phyloP scores from a whole-genome alignment of 495 filamentous ascomycete species.

The Aspergillus haitiensis region DNA sequence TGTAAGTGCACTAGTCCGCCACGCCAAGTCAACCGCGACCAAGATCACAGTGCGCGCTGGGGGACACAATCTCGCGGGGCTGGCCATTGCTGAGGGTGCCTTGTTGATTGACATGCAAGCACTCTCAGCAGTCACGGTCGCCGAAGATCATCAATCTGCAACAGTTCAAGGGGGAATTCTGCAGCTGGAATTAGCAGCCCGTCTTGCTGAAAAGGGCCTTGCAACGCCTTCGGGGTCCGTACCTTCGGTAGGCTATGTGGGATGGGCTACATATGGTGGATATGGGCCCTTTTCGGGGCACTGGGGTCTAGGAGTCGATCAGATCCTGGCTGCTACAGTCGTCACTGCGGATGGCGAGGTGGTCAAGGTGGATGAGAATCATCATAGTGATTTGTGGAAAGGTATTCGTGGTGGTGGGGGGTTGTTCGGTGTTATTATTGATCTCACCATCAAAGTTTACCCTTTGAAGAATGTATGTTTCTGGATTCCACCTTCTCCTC shows the following conservation, averaged over 20 bases:
- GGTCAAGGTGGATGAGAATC: conserved; percentile 33
- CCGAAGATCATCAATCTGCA: conserved; percentile 25
- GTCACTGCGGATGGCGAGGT: conserved; percentile 38
- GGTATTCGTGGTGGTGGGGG: conserved; percentile 43
- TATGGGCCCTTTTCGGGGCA: conserved; percentile 39
- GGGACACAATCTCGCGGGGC: conserved; percentile 40
- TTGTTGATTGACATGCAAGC: conserved; percentile 42
- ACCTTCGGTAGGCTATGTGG: conserved; percentile 37
- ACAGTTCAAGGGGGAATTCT: conserved; percentile 39
- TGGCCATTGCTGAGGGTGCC: conserved; percentile 23
- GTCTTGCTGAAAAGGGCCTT: conserved; percentile 32
- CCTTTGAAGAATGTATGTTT: conserved; percentile 33
- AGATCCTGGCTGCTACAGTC: conserved; percentile 42
- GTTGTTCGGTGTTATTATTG: conserved; percentile 42
- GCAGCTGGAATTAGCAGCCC: conserved; percentile 25
- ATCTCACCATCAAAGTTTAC: conserved; percentile 41
- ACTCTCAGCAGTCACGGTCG: conserved; percentile 32
- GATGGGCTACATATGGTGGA: conserved; percentile 43
- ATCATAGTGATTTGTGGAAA: conserved; percentile 32
- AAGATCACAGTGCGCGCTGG: conserved; percentile 40
- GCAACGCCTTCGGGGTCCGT: conserved; percentile 31
- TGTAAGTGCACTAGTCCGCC: conserved; percentile 30
- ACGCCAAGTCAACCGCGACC: conserved; percentile 20
- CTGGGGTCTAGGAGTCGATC: conserved; percentile 42
- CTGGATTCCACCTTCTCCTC: neutral